These are phyloP conservation scores for Lecanosticta acicola DNA, from an alignment of 2,329 filamentous ascomycete species.

Conservation along the genomic window DNA sequence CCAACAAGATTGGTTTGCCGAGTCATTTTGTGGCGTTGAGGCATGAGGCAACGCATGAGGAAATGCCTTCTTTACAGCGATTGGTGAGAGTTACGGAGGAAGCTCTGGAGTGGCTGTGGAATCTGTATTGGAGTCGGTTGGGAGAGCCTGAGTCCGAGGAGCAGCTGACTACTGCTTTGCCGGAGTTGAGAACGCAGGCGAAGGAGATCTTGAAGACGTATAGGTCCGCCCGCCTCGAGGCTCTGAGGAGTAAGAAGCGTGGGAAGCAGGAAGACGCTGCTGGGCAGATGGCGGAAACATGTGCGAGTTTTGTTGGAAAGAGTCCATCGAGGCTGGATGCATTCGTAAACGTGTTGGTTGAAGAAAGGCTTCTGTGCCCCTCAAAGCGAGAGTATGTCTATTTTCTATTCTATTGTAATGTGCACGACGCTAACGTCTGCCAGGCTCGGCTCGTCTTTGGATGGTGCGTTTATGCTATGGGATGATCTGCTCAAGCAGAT, in stretches of 20 bases:
- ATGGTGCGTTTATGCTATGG: constrained; percentile 44
- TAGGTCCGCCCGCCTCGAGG: constrained; percentile 21
- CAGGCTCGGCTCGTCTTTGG: constrained; percentile 33
- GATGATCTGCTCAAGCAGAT: constrained; percentile 36
- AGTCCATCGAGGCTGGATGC: constrained; percentile 13
- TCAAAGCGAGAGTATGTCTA: constrained; percentile 29
- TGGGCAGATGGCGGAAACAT: constrained; percentile 6
- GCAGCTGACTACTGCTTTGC: constrained; percentile 30
- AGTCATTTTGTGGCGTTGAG: constrained; percentile 81
- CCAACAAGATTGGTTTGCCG: constrained; percentile 62
- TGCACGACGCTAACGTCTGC: constrained; percentile 8
- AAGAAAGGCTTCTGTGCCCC: constrained; percentile 35
- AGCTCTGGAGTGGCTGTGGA: constrained; percentile 80
- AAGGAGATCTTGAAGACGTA: constrained; percentile 22
- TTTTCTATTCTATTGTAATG: constrained; percentile 3
- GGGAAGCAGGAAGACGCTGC: constrained; percentile 5
- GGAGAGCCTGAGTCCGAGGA: constrained; percentile 28
- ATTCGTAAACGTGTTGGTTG: constrained; percentile 29
- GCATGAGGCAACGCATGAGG: constrained; percentile 86
- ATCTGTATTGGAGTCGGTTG: constrained; percentile 70
- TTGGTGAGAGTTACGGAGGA: constrained; percentile 64
- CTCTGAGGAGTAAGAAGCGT: constrained; percentile 32
- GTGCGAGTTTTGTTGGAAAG: constrained; percentile 10
- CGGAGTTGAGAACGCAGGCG: constrained; percentile 30
- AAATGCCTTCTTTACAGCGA: constrained; percentile 69